These are phyloP conservation scores for Kentomonas sorsogonicus DNA, from an alignment of 208 protist species.

Conservation along the genomic window DNA sequence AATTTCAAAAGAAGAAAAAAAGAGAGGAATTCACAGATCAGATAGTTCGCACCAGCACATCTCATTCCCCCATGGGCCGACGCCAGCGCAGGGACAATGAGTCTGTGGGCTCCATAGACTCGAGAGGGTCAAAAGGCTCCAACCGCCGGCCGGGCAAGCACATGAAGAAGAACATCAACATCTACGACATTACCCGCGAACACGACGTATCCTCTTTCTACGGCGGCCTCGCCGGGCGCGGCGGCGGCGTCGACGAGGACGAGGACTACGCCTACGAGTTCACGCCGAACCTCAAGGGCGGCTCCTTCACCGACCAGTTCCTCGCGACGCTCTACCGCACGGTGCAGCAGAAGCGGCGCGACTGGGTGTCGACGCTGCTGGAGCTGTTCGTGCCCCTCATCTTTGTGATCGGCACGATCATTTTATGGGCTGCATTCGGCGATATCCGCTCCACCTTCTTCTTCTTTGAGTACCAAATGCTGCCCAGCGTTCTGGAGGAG, in stretches of 20 bases:
- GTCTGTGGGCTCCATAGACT: too few relatives aligned
- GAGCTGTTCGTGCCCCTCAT: slow-evolving; percentile 49
- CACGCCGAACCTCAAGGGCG: slow-evolving; percentile 29
- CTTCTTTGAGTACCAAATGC: too few relatives aligned
- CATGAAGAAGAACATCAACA: slow-evolving; percentile 16
- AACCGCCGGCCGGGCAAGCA: too few relatives aligned
- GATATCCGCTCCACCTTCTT: too few relatives aligned
- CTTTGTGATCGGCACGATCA: slow-evolving; percentile 35
- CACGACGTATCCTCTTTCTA: background rate
- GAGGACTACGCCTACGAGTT: slow-evolving; percentile 16
- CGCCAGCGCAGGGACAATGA: too few relatives aligned
- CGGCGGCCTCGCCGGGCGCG: too few relatives aligned
- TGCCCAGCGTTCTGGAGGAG: too few relatives aligned
- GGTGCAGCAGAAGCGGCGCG: slow-evolving; percentile 30
- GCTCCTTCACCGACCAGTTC: slow-evolving; percentile 37
- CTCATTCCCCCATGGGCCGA: too few relatives aligned
- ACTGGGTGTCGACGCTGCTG: slow-evolving; percentile 16
- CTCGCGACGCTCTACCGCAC: slow-evolving; percentile 35
- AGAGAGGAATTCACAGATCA: too few relatives aligned
- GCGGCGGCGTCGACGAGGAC: background rate
- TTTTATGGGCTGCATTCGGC: slow-evolving; percentile 43
- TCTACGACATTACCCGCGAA: slow-evolving; percentile 10
- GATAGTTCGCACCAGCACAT: too few relatives aligned
- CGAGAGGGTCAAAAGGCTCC: too few relatives aligned
- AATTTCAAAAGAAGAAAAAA: too few relatives aligned